phyloP scores from a whole-genome alignment of 257 asterid genomes.

The Lithospermum erythrorhizon region DNA sequence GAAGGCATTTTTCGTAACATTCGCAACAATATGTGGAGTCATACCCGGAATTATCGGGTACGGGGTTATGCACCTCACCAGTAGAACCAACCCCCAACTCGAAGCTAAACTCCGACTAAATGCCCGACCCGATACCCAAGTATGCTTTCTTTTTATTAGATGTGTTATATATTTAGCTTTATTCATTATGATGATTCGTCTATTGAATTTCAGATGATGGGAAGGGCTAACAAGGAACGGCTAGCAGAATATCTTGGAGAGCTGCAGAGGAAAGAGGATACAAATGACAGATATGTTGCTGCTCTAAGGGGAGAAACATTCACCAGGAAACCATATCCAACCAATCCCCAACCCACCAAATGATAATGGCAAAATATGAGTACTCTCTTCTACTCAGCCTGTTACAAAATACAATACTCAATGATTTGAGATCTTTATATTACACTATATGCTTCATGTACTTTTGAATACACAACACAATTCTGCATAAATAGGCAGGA shows the following conservation, averaged over 20 bases:
- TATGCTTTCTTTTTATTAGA: no score
- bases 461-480: no score
- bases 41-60: conserved; percentile 77
- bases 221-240: conserved; percentile 78
- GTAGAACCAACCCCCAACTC: conserved; percentile 49
- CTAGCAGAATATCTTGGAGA: conserved; percentile 79
- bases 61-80: conserved; percentile 72
- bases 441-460: no score
- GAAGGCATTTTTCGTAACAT: conserved; percentile 66
- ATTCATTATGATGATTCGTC: no score
- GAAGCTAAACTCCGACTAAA: conserved; percentile 76
- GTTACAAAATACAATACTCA: not conserved
- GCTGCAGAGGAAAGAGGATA: conserved; percentile 76
- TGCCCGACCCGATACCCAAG: conserved; percentile 72
- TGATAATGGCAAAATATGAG: not conserved
- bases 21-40: conserved; percentile 90
- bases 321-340: conserved; percentile 86
- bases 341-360: conserved; percentile 35
- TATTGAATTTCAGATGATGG: conserved; percentile 58
- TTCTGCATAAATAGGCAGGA: no score
- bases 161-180: no score
- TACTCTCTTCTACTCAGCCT: not conserved
- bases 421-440: no score
- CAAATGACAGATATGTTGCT: conserved; percentile 87
- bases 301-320: conserved; percentile 86